Conservation (phyloP, 2,329 filamentous ascomycete species). For the Verticillium dahliae region DNA sequence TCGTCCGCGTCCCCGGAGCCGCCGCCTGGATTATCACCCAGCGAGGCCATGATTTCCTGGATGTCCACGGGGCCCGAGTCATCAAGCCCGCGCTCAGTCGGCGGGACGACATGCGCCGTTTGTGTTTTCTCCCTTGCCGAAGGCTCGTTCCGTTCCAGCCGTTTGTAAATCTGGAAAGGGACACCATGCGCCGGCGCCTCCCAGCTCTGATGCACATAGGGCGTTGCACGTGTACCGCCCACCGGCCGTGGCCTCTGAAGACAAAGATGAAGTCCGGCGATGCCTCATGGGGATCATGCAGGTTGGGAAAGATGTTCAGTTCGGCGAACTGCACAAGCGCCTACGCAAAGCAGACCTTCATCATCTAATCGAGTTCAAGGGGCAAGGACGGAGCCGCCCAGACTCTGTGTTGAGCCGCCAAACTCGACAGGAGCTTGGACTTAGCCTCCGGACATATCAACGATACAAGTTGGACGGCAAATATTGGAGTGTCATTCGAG, state of each 20-base stretch:
- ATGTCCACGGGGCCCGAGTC: constrained; percentile 4
- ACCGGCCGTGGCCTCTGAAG: background rate
- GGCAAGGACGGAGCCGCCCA: background rate
- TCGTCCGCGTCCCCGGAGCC: too few species aligned
- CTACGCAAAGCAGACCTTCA: background rate
- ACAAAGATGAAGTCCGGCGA: background rate
- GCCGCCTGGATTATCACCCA: background rate
- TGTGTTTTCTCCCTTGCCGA: constrained; percentile 5
- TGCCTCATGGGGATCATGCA: background rate
- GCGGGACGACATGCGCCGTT: constrained; percentile 7
- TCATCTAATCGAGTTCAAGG: background rate
- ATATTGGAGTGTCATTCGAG: background rate
- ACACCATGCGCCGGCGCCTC: constrained; percentile 3
- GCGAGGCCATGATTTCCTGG: constrained; percentile 2
- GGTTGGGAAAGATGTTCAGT: background rate
- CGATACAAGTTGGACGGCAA: background rate
- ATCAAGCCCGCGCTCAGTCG: constrained; percentile 4
- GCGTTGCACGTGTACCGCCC: background rate
- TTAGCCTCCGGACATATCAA: background rate
- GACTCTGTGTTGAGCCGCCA: background rate
- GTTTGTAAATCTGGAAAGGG: constrained; percentile 6
- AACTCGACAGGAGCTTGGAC: background rate
- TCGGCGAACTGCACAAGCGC: background rate
- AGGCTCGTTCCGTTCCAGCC: constrained; percentile 9
- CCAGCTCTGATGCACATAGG: constrained; percentile 5